Conservation (phyloP, 129 eudicot genomes). For the Saposhnikovia divaricata region DNA sequence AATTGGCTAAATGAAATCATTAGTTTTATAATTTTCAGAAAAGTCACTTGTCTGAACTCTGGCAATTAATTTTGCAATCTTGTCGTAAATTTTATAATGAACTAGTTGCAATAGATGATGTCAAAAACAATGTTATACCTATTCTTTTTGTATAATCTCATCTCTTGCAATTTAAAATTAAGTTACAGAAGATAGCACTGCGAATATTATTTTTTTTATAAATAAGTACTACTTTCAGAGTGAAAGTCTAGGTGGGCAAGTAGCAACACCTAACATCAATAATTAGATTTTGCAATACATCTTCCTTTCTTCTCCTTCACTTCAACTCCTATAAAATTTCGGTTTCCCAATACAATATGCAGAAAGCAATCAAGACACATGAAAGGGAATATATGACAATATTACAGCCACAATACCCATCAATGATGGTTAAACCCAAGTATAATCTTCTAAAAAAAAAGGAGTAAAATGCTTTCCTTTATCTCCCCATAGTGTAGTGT, state of each 20-base stretch:
- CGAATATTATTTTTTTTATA: neutral
- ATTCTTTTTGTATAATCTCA: neutral
- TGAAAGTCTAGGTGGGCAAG: neutral
- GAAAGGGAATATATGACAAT: neutral
- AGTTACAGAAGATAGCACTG: neutral
- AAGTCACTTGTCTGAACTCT: neutral
- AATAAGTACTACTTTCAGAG: neutral
- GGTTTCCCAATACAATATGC: neutral
- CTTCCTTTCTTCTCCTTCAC: no score
- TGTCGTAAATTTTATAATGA: no score
- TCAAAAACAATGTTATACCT: neutral
- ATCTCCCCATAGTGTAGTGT: neutral
- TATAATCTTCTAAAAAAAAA: neutral
- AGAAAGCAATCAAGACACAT: neutral
- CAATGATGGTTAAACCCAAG: neutral
- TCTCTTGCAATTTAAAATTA: neutral
- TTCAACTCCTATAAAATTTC: constrained; percentile 9
- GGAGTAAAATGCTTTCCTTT: neutral
- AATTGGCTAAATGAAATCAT: neutral
- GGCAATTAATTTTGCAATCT: neutral
- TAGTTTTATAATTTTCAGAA: neutral
- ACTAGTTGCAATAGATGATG: neutral
- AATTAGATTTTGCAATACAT: neutral
- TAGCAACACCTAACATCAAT: neutral
- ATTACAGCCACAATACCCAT: neutral